Conservation (phyloP, 176 grass and related monocot genomes). For the Triticum timopheevii region DNA sequence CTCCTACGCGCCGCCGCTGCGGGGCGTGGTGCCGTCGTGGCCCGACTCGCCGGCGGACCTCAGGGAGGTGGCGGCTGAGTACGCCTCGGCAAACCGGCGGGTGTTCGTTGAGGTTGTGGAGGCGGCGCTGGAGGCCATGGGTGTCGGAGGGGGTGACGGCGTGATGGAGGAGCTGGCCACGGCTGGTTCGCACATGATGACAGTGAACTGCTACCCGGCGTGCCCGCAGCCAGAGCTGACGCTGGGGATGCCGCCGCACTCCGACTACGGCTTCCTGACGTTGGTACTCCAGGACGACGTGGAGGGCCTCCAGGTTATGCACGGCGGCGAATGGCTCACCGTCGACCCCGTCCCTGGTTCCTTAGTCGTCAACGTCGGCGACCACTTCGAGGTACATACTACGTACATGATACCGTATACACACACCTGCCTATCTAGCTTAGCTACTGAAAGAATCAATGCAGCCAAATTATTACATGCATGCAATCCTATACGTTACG, state of each 20-base stretch:
- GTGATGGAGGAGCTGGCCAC: slow-evolving; percentile 52
- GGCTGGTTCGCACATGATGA: slow-evolving; percentile 61
- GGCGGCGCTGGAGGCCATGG: slow-evolving; percentile 54
- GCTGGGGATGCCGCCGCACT: slow-evolving; percentile 93
- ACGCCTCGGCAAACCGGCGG: slow-evolving; percentile 41
- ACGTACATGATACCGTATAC: too few species aligned
- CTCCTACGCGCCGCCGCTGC: slow-evolving; percentile 48
- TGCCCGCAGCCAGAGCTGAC: slow-evolving; percentile 88
- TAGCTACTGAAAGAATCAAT: neutral
- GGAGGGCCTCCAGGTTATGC: slow-evolving; percentile 68
- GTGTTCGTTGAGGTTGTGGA: slow-evolving; percentile 70
- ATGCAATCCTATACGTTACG: neutral
- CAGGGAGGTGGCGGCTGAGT: slow-evolving; percentile 36
- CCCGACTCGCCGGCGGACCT: slow-evolving; percentile 53
- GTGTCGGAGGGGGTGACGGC: neutral
- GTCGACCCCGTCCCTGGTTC: slow-evolving; percentile 57
- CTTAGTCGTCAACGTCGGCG: slow-evolving; percentile 85
- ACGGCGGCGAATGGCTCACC: slow-evolving; percentile 56
- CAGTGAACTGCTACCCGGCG: slow-evolving; percentile 76
- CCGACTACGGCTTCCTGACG: slow-evolving; percentile 89
- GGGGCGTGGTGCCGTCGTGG: slow-evolving; percentile 33
- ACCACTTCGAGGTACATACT: slow-evolving; percentile 81
- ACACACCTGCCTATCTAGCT: too few species aligned
- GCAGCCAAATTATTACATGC: neutral
- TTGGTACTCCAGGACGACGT: slow-evolving; percentile 78